Base-by-base conservation (phyloP, 1,284 basidiomycete species). In the Polyporus tsugae region DNA sequence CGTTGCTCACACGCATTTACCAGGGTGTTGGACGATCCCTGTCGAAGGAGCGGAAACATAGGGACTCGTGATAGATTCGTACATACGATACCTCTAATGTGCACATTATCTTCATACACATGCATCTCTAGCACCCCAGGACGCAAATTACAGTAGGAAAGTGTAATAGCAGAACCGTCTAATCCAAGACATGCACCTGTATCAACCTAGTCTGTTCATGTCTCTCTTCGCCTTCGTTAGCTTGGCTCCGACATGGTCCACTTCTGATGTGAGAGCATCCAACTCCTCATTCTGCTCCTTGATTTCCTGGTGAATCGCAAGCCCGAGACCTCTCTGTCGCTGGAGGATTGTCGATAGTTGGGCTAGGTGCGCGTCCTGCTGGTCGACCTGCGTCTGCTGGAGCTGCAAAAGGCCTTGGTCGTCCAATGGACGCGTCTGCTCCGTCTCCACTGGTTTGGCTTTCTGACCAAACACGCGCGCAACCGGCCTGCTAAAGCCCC, bases 271-370 rank as follows among this genome's bases (percentile, higher is more conserved):
- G 64, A 99, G 82, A 75, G 89, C 88, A 76, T 97, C 94, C 73
- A 99, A 81, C 80, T 98, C 80, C 76, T 97, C 95, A 73, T 91
- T 96, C 82, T 99, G 97, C 74, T 91, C 83, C 6, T 83, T 84
- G 68, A 99, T 89, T 82, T 99, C 97, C 64, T 87, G 85, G 67
- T 89, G 86, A 72, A 99, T 99, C 19, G 96, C 95, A 71, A 94
- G 85, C 11, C 97, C 97, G 59, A 99, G 87, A 65, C 93, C 89
- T 73, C 91, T 87, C 81, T 99, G 97, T 52, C 95, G 86, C 71
- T 89, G 88, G n/a, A 99, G 83, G 68, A 98, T 90, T 0, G 93
- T 87, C 0, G 93, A 91, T 46, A 99, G 83, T 72, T 91, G 88
- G 13, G 90, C 84, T 35, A 98, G 85, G 76, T 97, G 93, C 38